Evolutionary conservation across 2,329 filamentous ascomycete genomes (phyloP), one percentile per base, ranked within the genome.

Genomic region (Cladosporium colombiae): DNA sequence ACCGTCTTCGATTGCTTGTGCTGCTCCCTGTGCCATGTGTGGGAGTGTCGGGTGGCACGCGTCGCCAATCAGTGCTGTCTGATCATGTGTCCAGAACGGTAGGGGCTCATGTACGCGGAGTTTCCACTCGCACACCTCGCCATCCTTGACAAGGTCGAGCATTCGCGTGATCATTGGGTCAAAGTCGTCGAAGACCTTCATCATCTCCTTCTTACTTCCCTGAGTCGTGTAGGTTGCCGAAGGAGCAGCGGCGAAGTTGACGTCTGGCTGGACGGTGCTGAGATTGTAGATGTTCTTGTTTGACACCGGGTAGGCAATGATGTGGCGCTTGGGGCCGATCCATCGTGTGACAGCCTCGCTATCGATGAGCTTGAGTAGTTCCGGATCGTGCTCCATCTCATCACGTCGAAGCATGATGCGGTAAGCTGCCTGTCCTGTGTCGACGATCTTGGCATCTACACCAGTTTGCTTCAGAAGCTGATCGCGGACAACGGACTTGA

Each of bases 401-500:
- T 86, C 83, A 14, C 90, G 86, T 1, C 84, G 85, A 21, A 93
- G 83, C 86, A 93, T 90, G 77, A 93, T 91, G 14, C 91, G 86
- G 80, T 93, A 93, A 2, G 90, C 89, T 0, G 91, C 91, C 78
- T 93, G 89, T 4, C 89, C 87, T 0, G 90, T 92, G 69, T 91
- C 89, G 66, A 87, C 81, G 70, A 89, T 85, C 63, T 86, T 81
- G 25, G 84, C 84, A 6, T 78, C 76, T 68, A 83, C 79, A 52
- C 83, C 81, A 1, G 86, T 78, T 50, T 81, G 78, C 40, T 81
- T 77, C 1, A 91, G 82, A 75, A 91, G 82, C 44, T 83, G 78
- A 8, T 81, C 78, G 35, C 78, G 78, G 8, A 81, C 77, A 40
- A 73, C 74, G 35, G 78, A 81, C 69, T 84, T 84, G n/a, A 84